These are phyloP conservation scores for Nicotiana rustica DNA, from an alignment of 305 asterid species.

Conservation along the genomic window DNA sequence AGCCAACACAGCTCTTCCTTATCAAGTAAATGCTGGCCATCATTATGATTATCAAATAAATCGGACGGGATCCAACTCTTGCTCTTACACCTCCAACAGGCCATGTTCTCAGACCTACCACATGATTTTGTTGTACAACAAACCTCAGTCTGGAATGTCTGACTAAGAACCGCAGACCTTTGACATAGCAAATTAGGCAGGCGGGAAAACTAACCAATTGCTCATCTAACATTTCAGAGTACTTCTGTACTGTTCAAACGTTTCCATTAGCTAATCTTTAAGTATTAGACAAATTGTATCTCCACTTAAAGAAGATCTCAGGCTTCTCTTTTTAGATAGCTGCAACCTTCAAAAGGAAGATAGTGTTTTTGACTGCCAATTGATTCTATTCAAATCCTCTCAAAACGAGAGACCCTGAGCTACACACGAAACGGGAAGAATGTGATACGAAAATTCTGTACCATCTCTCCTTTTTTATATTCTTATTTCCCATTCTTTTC, in stretches of 20 bases:
- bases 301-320: background rate
- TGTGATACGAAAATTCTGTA: background rate
- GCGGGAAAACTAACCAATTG: background rate
- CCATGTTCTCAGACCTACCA: background rate
- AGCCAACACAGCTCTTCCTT: background rate
- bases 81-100: background rate
- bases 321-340: background rate
- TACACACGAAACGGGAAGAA: background rate
- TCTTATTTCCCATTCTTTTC: conserved; percentile 39
- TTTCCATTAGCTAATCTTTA: conserved; percentile 23
- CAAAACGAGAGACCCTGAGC: background rate
- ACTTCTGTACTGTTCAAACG: background rate
- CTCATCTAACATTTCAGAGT: background rate
- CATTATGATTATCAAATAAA: background rate
- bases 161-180: background rate
- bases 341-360: background rate
- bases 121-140: background rate
- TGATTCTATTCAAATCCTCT: background rate
- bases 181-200: background rate
- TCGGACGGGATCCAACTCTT: background rate
- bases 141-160: background rate
- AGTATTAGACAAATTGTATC: background rate
- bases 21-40: background rate
- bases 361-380: background rate
- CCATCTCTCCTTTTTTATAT: background rate